phyloP scores from a whole-genome alignment of 371 early-diverging fungal species.

The Apophysomyces variabilis region DNA sequence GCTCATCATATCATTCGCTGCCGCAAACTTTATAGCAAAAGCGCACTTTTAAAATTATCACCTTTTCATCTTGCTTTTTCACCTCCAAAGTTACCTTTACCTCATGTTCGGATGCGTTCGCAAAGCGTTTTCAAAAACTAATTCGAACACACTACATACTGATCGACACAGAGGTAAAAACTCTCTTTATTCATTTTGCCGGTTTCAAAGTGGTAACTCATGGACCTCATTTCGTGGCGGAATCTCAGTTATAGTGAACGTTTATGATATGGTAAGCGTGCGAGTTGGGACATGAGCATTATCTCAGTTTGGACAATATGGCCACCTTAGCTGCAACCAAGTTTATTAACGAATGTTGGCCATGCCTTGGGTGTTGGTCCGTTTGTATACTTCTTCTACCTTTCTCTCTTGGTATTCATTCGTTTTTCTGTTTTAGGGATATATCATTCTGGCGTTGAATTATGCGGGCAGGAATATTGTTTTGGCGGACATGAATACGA shows the following conservation, averaged over 20 bases:
- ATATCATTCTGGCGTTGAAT: conserved; percentile 69
- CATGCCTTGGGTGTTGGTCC: conserved; percentile 64
- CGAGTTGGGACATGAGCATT: neutral
- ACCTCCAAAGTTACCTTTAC: neutral
- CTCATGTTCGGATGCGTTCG: conserved; percentile 20
- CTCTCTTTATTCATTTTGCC: neutral
- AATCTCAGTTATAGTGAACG: conserved; percentile 54
- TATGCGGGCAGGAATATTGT: conserved; percentile 65
- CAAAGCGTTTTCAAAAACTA: conserved; percentile 21
- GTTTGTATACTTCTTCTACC: conserved; percentile 5
- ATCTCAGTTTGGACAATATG: neutral
- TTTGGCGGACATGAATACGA: conserved; percentile 69
- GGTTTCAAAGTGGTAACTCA: neutral
- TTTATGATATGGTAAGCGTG: conserved; percentile 62
- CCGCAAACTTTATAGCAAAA: neutral
- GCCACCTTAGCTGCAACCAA: conserved; percentile 53
- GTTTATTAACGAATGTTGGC: conserved; percentile 57
- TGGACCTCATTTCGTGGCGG: neutral
- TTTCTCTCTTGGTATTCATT: neutral
- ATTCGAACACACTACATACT: conserved; percentile 11
- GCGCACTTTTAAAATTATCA: neutral
- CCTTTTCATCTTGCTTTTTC: neutral
- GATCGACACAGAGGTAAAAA: conserved; percentile 11
- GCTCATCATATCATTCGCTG: neutral
- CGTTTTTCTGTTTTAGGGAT: conserved; percentile 44